These are phyloP conservation scores for Pulicaria dysenterica DNA, from an alignment of 129 eudicot genomes.

Conservation along the genomic window DNA sequence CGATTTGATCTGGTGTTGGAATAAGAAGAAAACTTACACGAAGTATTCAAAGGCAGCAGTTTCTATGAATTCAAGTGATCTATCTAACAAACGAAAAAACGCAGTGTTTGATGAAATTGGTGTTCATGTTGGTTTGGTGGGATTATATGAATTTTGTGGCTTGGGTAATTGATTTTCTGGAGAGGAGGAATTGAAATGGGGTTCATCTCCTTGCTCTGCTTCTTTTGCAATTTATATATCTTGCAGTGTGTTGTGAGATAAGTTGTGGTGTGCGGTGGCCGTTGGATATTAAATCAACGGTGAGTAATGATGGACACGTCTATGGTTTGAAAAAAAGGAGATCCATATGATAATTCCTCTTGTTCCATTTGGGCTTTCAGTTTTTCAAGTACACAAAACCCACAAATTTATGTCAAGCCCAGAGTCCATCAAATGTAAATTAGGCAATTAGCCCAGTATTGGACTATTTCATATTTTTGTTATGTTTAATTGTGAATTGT, in stretches of 20 bases:
- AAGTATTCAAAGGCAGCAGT: neutral
- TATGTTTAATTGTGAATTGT: no score
- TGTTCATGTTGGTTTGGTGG: neutral
- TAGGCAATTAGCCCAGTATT: neutral
- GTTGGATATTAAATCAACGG: constrained; percentile 42
- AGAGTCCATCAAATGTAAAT: neutral
- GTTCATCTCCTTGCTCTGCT: constrained; percentile 9
- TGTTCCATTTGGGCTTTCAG: neutral
- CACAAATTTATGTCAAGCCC: neutral
- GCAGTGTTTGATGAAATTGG: constrained; percentile 11
- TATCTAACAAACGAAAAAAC: constrained; percentile 5
- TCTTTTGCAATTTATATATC: constrained; percentile 26
- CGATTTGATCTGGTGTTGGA: neutral
- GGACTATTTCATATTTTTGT: no score
- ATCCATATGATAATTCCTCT: neutral
- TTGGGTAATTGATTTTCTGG: constrained; percentile 13
- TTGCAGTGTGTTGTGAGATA: constrained; percentile 22
- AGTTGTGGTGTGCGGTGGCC: constrained; percentile 38
- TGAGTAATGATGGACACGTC: constrained; percentile 20
- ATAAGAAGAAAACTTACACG: neutral
- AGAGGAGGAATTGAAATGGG: constrained; percentile 24
- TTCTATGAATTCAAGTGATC: neutral
- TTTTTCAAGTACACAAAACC: neutral
- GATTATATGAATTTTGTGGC: neutral
- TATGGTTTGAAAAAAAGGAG: constrained; percentile 6